Percentiles rank a stretch among this genome's conserved stretches.
Evolutionary conservation across 345 rosid species (phyloP).

Genomic region (Syzygium aromaticum): DNA sequence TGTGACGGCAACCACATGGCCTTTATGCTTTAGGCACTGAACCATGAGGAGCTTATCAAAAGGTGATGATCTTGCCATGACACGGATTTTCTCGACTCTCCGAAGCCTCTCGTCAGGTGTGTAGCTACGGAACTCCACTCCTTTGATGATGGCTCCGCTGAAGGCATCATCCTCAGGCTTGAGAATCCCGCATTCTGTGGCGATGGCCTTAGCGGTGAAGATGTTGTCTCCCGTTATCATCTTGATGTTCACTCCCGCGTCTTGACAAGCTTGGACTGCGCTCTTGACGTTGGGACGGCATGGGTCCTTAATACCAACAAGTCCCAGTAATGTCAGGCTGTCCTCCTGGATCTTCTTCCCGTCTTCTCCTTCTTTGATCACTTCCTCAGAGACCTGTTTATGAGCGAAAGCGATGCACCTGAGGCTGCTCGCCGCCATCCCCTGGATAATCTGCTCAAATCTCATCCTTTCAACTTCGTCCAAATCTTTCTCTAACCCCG

Average conservation of each 20-base stretch:
- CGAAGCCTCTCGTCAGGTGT: slow-evolving; percentile 29
- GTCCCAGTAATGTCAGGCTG: slow-evolving; percentile 34
- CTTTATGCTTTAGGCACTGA: slow-evolving; percentile 54
- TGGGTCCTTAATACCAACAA: slow-evolving; percentile 70
- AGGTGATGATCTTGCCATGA: slow-evolving; percentile 81
- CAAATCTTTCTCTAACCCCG: slow-evolving; percentile 27
- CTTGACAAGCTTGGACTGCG: slow-evolving; percentile 56
- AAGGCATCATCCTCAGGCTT: slow-evolving; percentile 15
- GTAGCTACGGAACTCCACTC: slow-evolving; percentile 43
- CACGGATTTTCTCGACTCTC: slow-evolving; percentile 49
- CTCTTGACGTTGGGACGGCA: slow-evolving; percentile 49
- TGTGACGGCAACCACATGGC: slow-evolving; percentile 65
- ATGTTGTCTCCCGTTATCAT: slow-evolving; percentile 80
- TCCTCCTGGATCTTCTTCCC: slow-evolving; percentile 29
- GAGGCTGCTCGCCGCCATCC: slow-evolving; percentile 57
- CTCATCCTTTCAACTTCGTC: slow-evolving; percentile 10
- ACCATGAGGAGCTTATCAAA: slow-evolving; percentile 76
- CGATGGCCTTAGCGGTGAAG: slow-evolving; percentile 72
- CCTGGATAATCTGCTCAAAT: slow-evolving; percentile 41
- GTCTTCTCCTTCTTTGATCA: not conserved
- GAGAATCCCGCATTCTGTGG: slow-evolving; percentile 62
- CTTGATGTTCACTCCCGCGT: slow-evolving; percentile 60
- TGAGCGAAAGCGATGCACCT: slow-evolving; percentile 73
- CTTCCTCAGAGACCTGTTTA: slow-evolving; percentile 15
- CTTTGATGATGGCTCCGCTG: slow-evolving; percentile 41